Percentiles rank a stretch among this genome's conserved stretches.
phyloP scores from a whole-genome alignment of 1,284 basidiomycete species.

The Blastosporella zonata region DNA sequence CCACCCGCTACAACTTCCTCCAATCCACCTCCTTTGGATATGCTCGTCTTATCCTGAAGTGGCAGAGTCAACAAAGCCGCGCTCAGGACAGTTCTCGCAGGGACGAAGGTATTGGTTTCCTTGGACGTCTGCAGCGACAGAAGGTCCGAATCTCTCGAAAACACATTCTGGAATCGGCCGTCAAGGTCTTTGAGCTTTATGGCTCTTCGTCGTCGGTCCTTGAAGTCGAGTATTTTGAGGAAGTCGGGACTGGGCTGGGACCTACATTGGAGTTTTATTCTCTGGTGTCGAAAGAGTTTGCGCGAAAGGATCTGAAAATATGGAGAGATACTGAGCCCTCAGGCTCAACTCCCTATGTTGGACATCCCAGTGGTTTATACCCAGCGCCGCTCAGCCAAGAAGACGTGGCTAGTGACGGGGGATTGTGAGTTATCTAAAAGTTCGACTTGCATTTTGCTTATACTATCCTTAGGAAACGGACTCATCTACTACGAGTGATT shows the following conservation, averaged over 20 bases:
- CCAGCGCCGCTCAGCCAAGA: constrained; percentile 76
- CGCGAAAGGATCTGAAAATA: constrained; percentile 80
- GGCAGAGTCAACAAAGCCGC: constrained; percentile 81
- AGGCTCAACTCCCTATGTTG: constrained; percentile 65
- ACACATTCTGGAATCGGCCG: constrained; percentile 94
- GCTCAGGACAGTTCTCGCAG: constrained; percentile 73
- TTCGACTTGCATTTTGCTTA: background rate
- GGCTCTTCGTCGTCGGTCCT: constrained; percentile 90
- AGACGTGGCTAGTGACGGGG: constrained; percentile 65
- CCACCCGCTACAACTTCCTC: constrained; percentile 94
- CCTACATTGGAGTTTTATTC: constrained; percentile 99
- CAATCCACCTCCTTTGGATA: constrained; percentile 98
- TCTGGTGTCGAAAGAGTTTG: constrained; percentile 91
- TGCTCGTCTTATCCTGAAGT: constrained; percentile 86
- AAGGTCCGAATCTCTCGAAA: constrained; percentile 96
- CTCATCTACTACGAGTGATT: constrained; percentile 84
- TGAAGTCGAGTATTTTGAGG: constrained; percentile 98
- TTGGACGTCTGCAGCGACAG: constrained; percentile 90
- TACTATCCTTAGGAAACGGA: constrained; percentile 55
- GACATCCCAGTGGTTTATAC: constrained; percentile 84
- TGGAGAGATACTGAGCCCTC: constrained; percentile 86
- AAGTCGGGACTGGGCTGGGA: constrained; percentile 96
- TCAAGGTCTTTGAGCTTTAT: constrained; percentile 97
- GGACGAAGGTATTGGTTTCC: constrained; percentile 88
- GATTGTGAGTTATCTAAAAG: constrained; percentile 52